phyloP scores from a whole-genome alignment of 2,329 filamentous ascomycete species.

The Acrocalymma vagum region DNA sequence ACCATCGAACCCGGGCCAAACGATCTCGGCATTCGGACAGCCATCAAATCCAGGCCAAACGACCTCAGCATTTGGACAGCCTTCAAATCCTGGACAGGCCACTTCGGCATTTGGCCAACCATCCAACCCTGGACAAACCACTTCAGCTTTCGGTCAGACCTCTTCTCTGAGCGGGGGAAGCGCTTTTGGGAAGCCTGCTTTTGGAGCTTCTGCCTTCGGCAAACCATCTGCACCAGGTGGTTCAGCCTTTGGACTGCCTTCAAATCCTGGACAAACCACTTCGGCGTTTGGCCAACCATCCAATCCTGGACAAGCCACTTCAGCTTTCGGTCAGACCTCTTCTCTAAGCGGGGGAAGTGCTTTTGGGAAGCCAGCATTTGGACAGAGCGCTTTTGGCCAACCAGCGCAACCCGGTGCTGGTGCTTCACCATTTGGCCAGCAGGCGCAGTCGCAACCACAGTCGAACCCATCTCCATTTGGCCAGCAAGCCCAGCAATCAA shows the following conservation, averaged over 20 bases:
- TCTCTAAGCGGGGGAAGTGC: conserved; percentile 35
- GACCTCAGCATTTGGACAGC: conserved; percentile 48
- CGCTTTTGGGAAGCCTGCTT: conserved; percentile 52
- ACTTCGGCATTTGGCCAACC: conserved; percentile 50
- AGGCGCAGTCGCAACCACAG: conserved; percentile 45
- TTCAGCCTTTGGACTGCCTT: conserved; percentile 52
- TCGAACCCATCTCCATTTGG: conserved; percentile 37
- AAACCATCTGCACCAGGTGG: conserved; percentile 21
- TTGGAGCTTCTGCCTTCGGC: conserved; percentile 30
- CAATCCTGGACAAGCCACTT: conserved; percentile 31
- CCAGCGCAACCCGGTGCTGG: conserved; percentile 47
- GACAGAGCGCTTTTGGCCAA: conserved; percentile 53
- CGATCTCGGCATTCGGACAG: conserved; percentile 50
- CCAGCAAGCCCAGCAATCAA: conserved; percentile 23
- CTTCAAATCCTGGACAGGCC: conserved; percentile 35
- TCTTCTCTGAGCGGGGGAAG: conserved; percentile 31
- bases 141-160: conserved; percentile 52
- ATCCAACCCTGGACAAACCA: conserved; percentile 33
- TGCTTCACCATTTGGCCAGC: conserved; percentile 39
- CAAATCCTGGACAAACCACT: conserved; percentile 30
- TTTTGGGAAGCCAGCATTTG: conserved; percentile 53
- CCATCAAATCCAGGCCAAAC: conserved; percentile 39
- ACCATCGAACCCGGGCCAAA: conserved; percentile 44
- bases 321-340: conserved; percentile 43
- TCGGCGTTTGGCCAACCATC: conserved; percentile 46